phyloP scores from a whole-genome alignment of 495 filamentous ascomycete species.

The Lasiosphaeria ovina region DNA sequence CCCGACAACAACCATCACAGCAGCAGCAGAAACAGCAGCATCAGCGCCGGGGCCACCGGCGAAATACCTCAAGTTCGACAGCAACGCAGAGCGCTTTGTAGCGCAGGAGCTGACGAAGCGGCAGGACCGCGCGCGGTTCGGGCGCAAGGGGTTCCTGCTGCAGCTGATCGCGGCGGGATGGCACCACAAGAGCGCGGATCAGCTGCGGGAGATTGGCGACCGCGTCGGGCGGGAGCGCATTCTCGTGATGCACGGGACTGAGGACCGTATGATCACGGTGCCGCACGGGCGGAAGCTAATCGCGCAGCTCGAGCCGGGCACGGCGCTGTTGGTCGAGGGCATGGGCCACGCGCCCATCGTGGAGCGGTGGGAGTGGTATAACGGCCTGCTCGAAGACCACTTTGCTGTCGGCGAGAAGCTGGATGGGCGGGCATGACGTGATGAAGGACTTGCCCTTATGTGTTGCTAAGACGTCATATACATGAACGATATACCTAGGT shows the following conservation, averaged over 20 bases:
- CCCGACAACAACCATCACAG: background rate
- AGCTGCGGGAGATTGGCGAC: conserved; percentile 63
- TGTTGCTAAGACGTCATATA: background rate
- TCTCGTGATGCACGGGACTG: conserved; percentile 68
- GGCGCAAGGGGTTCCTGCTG: conserved; percentile 65
- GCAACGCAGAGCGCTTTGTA: conserved; percentile 74
- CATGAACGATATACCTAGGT: too few species aligned
- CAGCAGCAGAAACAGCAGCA: too few species aligned
- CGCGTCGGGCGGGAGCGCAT: conserved; percentile 69
- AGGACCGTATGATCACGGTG: conserved; percentile 70
- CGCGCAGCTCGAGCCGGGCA: conserved; percentile 50
- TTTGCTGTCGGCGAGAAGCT: conserved; percentile 37
- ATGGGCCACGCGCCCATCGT: conserved; percentile 67
- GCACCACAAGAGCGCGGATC: conserved; percentile 66
- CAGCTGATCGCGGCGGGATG: conserved; percentile 77
- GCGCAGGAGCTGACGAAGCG: conserved; percentile 73
- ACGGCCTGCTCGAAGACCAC: conserved; percentile 54
- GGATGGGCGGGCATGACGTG: conserved; percentile 21
- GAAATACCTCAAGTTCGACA: conserved; percentile 56
- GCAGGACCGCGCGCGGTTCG: conserved; percentile 51
- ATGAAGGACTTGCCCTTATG: background rate
- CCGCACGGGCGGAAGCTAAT: conserved; percentile 62
- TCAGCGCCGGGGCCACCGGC: background rate
- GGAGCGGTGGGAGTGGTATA: conserved; percentile 62
- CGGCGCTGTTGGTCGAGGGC: conserved; percentile 55